Evolutionary conservation across 352 stramenopile species (phyloP).

Genomic region (Pythium rishiriense): DNA sequence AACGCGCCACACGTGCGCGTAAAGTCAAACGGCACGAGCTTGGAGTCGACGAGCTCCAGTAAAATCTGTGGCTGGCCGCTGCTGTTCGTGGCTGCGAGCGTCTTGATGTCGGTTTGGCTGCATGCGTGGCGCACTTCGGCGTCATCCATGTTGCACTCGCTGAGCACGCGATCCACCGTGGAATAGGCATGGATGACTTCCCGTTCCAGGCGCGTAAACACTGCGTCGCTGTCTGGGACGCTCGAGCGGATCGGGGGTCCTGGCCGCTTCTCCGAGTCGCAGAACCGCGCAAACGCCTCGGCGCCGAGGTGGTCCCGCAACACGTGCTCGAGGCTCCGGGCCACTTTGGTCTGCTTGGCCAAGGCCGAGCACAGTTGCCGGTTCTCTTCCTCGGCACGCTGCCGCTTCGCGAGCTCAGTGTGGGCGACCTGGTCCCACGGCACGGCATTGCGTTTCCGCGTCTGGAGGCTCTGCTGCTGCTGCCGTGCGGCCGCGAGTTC

Average conservation of each 20-base stretch:
- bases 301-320: constrained; percentile 42
- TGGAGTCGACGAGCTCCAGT: constrained; percentile 7
- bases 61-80: constrained; percentile 3
- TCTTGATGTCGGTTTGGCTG: constrained; percentile 4
- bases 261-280: background rate
- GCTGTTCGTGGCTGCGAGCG: background rate
- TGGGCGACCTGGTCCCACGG: constrained; percentile 24
- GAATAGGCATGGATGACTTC: constrained; percentile 32
- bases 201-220: constrained; percentile 3
- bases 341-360: constrained; percentile 43
- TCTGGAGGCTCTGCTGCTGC: constrained; percentile 6
- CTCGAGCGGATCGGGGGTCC: background rate
- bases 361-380: constrained; percentile 34
- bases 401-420: constrained; percentile 33
- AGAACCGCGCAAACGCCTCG: constrained; percentile 28
- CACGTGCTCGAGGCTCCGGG: constrained; percentile 39
- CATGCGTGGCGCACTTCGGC: constrained; percentile 1
- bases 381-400: constrained; percentile 43
- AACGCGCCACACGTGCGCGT: constrained; percentile 5
- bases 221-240: constrained; percentile 19
- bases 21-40: constrained; percentile 22
- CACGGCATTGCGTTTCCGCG: background rate
- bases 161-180: constrained; percentile 38
- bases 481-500: constrained; percentile 1
- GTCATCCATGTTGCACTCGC: constrained; percentile 38